A percentile compares a stretch with the other conserved stretches of the same genome.
Evolutionary conservation across 2,329 filamentous ascomycete species (phyloP).

Genomic region (Phyllosticta citrichinensis): DNA sequence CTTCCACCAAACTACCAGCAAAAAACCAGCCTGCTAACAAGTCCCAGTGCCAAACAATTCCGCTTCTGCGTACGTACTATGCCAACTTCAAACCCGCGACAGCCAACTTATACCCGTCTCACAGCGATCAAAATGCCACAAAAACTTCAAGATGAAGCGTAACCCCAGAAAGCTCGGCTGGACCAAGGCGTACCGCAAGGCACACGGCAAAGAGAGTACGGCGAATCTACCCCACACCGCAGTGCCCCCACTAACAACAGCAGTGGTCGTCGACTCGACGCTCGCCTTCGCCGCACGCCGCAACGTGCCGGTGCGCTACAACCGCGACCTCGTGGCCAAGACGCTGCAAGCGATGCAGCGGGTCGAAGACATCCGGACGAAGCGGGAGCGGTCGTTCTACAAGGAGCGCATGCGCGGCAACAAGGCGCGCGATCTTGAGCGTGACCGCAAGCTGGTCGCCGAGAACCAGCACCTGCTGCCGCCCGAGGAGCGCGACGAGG

Average conservation of each 20-base stretch:
- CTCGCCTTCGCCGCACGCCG: slow-evolving; percentile 85
- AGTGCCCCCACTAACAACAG: slow-evolving; percentile 29
- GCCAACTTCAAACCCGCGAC: slow-evolving; percentile 34
- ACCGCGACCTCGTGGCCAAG: slow-evolving; percentile 78
- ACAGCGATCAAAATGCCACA: slow-evolving; percentile 48
- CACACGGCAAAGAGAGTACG: slow-evolving; percentile 61
- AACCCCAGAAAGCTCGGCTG: slow-evolving; percentile 94
- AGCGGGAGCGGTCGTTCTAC: slow-evolving; percentile 86
- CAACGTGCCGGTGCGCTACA: slow-evolving; percentile 92
- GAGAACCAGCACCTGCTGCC: slow-evolving; percentile 90
- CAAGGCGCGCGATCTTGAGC: slow-evolving; percentile 67
- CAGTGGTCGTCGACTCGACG: slow-evolving; percentile 81
- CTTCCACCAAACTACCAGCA: neutral
- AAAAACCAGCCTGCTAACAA: neutral
- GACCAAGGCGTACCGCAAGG: slow-evolving; percentile 87
- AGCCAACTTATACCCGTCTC: neutral
- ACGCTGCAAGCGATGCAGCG: slow-evolving; percentile 90
- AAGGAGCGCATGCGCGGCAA: slow-evolving; percentile 89
- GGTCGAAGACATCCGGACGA: slow-evolving; percentile 71
- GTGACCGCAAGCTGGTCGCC: slow-evolving; percentile 77
- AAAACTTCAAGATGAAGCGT: slow-evolving; percentile 90
- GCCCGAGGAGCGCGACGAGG: slow-evolving; percentile 27
- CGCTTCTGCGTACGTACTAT: slow-evolving; percentile 49
- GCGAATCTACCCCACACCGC: slow-evolving; percentile 16
- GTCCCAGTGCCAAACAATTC: slow-evolving; percentile 44